Percentiles rank a stretch among this genome's conserved stretches.
Evolutionary conservation across 768 basidiomycete genomes (phyloP).

Genomic region (Agaricus bisporus): DNA sequence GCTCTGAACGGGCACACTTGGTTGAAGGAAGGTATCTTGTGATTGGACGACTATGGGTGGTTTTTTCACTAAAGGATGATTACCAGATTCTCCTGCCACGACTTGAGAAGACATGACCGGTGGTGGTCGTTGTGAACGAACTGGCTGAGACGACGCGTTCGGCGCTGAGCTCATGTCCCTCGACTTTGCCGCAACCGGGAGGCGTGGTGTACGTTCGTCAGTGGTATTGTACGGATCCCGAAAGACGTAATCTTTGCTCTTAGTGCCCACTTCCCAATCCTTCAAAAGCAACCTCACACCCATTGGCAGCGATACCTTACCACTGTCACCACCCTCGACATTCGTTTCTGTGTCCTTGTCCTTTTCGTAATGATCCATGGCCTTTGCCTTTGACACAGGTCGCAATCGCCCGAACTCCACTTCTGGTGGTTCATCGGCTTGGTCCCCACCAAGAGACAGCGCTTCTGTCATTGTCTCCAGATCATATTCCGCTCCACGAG

Average conservation of each 20-base stretch:
- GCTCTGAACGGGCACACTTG: background rate
- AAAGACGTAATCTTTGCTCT: conserved; percentile 46
- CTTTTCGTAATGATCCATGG: conserved; percentile 21
- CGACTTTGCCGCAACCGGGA: background rate
- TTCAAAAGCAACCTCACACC: conserved; percentile 60
- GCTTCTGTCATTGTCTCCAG: conserved; percentile 56
- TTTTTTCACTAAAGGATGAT: background rate
- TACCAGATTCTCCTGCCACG: background rate
- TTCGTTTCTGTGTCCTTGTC: conserved; percentile 12
- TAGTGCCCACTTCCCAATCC: conserved; percentile 58
- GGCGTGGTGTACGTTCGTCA: conserved; percentile 9
- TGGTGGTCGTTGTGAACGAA: conserved; percentile 2
- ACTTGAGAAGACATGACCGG: conserved; percentile 2
- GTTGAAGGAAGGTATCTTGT: background rate
- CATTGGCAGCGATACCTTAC: conserved; percentile 26
- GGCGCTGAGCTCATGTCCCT: background rate
- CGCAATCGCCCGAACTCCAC: conserved; percentile 58
- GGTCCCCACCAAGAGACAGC: conserved; percentile 36
- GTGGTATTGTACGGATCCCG: conserved; percentile 45
- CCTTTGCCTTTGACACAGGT: conserved; percentile 32
- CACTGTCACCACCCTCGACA: background rate
- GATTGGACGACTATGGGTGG: conserved; percentile 7
- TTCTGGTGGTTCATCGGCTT: conserved; percentile 42
- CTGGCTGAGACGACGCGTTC: background rate
- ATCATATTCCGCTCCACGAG: conserved; percentile 21